Conservation (phyloP, 305 asterid genomes). For the Coffea humblotiana region DNA sequence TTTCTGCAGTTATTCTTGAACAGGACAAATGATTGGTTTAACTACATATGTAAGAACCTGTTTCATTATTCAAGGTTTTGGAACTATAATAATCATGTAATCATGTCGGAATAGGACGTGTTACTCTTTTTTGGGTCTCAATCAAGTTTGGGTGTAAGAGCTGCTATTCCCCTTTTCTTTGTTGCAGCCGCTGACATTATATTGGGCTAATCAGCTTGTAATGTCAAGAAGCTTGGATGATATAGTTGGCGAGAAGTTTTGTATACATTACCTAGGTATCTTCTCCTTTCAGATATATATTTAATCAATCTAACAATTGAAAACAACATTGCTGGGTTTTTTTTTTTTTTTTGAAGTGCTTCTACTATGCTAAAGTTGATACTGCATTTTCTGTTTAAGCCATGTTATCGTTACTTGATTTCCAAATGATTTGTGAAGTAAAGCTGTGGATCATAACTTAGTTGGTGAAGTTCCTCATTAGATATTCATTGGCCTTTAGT, state of each 20-base stretch:
- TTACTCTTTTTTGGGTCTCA: slow-evolving; percentile 1
- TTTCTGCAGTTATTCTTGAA: slow-evolving; percentile 4
- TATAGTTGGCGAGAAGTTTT: slow-evolving; percentile 42
- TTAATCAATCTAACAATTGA: not conserved
- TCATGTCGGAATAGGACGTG: not conserved
- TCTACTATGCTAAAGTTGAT: too few relatives aligned
- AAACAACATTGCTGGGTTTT: not conserved
- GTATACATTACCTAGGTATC: slow-evolving; percentile 83
- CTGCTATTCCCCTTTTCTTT: slow-evolving; percentile 14
- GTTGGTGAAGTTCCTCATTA: not conserved
- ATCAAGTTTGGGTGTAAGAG: slow-evolving; percentile 14
- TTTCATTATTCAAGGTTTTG: not conserved
- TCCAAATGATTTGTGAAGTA: not conserved
- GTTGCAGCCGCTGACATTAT: slow-evolving; percentile 73
- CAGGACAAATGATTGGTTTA: not conserved
- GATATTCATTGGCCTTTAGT: not conserved
- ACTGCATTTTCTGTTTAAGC: not conserved
- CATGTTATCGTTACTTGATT: not conserved
- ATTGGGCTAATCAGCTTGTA: slow-evolving; percentile 70
- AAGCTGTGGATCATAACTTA: not conserved
- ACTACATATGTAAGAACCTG: not conserved
- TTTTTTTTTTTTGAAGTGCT: too few relatives aligned
- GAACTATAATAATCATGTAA: not conserved
- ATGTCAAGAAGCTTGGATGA: slow-evolving; percentile 45
- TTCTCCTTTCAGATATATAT: slow-evolving; percentile 6